A percentile compares a stretch with the other conserved stretches of the same genome.
Conservation (phyloP, 306 rosid species). For the Castanea sativa region DNA sequence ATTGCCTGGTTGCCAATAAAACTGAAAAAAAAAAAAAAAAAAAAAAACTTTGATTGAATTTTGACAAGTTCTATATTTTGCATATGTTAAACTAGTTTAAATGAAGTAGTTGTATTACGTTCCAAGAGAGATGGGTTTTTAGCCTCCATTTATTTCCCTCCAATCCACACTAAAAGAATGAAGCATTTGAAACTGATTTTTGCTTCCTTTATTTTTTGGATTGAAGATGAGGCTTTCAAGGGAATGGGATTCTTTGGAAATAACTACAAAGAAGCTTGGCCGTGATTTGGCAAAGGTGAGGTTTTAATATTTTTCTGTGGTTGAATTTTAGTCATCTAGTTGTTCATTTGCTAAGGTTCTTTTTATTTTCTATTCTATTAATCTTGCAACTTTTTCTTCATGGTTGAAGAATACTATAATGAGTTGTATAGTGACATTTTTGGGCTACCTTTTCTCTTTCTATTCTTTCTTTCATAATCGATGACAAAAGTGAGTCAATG, state of each 20-base stretch:
- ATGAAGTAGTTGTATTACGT: neutral
- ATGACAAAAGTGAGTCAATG: neutral
- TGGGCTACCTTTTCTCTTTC: neutral
- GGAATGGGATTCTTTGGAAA: constrained; percentile 73
- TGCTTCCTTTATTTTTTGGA: constrained; percentile 4
- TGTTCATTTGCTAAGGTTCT: neutral
- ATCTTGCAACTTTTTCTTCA: neutral
- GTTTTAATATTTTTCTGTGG: neutral
- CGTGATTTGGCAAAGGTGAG: constrained; percentile 85
- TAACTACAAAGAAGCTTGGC: constrained; percentile 67
- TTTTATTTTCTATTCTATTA: neutral
- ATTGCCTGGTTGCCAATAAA: neutral
- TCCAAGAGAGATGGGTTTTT: neutral
- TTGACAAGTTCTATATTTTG: neutral
- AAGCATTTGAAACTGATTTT: constrained; percentile 1
- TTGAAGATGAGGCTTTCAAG: constrained; percentile 59
- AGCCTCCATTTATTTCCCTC: neutral
- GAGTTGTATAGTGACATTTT: neutral
- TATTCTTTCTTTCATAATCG: neutral
- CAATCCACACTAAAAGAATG: neutral
- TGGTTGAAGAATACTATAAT: neutral
- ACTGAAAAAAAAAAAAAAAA: too few species aligned
- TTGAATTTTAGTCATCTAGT: neutral
- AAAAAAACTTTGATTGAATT: neutral
- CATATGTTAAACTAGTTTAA: neutral